phyloP scores from a whole-genome alignment of 257 asterid species.

The Scutellaria baicalensis region DNA sequence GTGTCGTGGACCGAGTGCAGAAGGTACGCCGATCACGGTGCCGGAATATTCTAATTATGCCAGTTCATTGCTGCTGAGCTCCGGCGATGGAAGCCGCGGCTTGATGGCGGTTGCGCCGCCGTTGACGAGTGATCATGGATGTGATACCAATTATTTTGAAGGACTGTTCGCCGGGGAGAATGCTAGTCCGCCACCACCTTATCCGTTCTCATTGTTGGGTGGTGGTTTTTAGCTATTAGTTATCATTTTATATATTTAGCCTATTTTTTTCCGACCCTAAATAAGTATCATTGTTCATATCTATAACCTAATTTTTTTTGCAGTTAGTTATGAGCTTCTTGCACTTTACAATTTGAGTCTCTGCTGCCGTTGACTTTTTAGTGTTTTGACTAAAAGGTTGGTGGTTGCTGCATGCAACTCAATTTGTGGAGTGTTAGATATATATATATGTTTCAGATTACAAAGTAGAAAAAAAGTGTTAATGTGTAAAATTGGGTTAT shows the following conservation, averaged over 20 bases:
- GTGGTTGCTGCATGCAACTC: too few relatives aligned
- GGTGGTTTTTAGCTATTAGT: constrained; percentile 39
- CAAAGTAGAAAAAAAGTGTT: too few relatives aligned
- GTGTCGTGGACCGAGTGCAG: not conserved
- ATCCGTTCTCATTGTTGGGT: constrained; percentile 57
- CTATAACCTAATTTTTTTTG: too few relatives aligned
- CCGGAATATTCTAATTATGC: constrained; percentile 10
- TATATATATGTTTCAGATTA: too few relatives aligned
- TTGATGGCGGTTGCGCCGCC: constrained; percentile 8
- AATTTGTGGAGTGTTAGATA: too few relatives aligned
- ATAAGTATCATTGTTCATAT: too few relatives aligned
- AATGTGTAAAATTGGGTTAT: too few relatives aligned
- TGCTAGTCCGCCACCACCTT: constrained; percentile 33
- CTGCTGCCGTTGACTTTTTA: too few relatives aligned
- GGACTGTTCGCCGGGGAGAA: constrained; percentile 28
- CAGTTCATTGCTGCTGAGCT: constrained; percentile 16
- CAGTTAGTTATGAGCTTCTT: too few relatives aligned
- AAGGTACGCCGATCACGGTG: constrained; percentile 16
- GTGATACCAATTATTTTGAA: constrained; percentile 15
- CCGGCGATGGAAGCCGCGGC: constrained; percentile 15
- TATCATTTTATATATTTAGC: not conserved
- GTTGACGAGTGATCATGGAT: constrained; percentile 1
- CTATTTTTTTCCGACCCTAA: not conserved
- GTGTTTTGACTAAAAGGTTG: too few relatives aligned
- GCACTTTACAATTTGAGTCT: too few relatives aligned